phyloP scores from a whole-genome alignment of 768 basidiomycete genomes.

The Hydnum rufescens region DNA sequence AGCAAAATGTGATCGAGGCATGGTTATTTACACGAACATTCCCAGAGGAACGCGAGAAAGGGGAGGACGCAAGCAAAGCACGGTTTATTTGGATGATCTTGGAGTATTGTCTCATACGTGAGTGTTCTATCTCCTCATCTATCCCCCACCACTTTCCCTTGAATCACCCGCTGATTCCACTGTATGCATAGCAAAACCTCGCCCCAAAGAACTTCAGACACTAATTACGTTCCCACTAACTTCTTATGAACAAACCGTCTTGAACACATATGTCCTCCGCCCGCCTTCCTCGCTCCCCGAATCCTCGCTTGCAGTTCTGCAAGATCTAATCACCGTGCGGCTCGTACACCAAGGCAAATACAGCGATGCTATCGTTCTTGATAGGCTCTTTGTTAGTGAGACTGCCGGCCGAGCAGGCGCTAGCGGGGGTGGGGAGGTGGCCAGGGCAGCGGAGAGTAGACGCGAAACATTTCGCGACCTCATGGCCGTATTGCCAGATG shows the following conservation, averaged over 20 bases:
- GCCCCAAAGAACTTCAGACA: conserved; percentile 34
- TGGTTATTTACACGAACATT: conserved; percentile 63
- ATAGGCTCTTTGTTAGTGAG: conserved; percentile 34
- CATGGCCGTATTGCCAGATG: conserved; percentile 37
- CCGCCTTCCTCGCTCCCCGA: conserved; percentile 30
- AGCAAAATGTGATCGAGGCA: conserved; percentile 39
- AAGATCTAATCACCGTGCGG: conserved; percentile 62
- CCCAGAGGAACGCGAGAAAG: conserved; percentile 26
- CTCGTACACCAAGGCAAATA: conserved; percentile 54
- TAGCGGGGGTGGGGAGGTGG: conserved; percentile 2
- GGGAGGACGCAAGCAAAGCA: conserved; percentile 7
- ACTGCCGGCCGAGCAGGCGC: conserved; percentile 24
- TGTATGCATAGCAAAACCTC: conserved; percentile 34
- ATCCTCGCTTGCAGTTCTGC: conserved; percentile 35
- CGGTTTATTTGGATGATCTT: conserved; percentile 5
- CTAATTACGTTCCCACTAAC: conserved; percentile 49
- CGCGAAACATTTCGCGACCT: conserved; percentile 48
- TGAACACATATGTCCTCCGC: conserved; percentile 38
- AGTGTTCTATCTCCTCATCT: neutral
- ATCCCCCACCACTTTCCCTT: neutral
- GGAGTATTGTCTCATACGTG: conserved; percentile 6
- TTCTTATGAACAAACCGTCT: conserved; percentile 35
- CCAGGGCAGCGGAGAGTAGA: conserved; percentile 5
- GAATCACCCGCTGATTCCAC: neutral
- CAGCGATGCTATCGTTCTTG: conserved; percentile 54